Evolutionary conservation across 1,284 basidiomycete species (phyloP), one percentile per base, ranked within the genome.

Genomic region (Rhizopogon hawkerae): DNA sequence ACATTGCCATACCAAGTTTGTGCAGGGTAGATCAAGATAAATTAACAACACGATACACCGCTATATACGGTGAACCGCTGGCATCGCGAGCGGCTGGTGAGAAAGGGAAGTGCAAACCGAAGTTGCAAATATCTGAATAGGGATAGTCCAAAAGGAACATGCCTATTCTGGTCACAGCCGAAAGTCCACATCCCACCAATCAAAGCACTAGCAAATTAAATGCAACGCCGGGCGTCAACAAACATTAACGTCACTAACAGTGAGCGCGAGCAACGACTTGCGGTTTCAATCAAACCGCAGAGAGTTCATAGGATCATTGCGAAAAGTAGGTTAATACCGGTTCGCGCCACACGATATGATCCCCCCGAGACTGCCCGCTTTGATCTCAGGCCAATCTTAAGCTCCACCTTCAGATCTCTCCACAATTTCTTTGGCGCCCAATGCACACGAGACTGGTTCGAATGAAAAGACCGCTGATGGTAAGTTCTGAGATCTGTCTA

Each of bases 11-110:
- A 10, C 31, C 31, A 31, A 31, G 31, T 31, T 31, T 31, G 31
- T 31, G 31, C 31, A 31, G 31, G 31, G 10, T 4, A 11, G 39
- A 42, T 42, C 16, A 60, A 58, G 9, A 35, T 65, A 13, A 36
- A 49, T 16, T 55, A 61, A 59, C 59, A 3, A 41, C 45, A 16
- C 56, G 52, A 18, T 62, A 57, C 29, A 42, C 41, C 13, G 41
- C 16, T 8, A 29, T 42, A 31, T 7, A 33, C 31, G 31, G 31
- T 31, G 31, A 1, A 31, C 41, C 11, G 41, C 41, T 43, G 29
- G 41, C 29, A 43, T 43, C 29, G 8, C 41, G 29, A 29, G 31
- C 9, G 41, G 11, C 26, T 29, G 41, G 16, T 31, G 31, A 31
- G 29, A 13, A 33, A 43, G 41, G 41, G 13, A 33, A 18, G 10